Percentiles rank a stretch among this genome's conserved stretches.
phyloP scores from a whole-genome alignment of 768 basidiomycete species.

The Suillus variegatus region DNA sequence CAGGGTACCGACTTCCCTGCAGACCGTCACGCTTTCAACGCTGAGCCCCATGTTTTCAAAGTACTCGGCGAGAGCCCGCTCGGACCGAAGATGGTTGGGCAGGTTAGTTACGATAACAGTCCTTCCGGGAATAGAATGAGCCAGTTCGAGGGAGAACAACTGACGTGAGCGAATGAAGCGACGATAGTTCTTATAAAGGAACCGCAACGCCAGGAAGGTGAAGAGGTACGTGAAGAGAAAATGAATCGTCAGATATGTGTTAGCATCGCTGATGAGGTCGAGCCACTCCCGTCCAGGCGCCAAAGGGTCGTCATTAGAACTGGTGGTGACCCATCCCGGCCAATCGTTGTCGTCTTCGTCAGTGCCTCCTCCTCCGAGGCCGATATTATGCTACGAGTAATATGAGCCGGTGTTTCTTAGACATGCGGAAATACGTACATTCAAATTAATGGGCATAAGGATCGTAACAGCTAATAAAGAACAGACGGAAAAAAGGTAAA shows the following conservation, averaged over 20 bases:
- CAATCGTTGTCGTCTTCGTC: slow-evolving; percentile 45
- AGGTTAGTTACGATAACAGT: slow-evolving; percentile 88
- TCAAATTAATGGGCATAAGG: slow-evolving; percentile 96
- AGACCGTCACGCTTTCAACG: slow-evolving; percentile 92
- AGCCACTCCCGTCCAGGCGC: slow-evolving; percentile 64
- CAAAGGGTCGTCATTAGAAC: slow-evolving; percentile 22
- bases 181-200: slow-evolving; percentile 86
- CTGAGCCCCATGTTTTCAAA: slow-evolving; percentile 86
- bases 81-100: slow-evolving; percentile 82
- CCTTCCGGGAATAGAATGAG: slow-evolving; percentile 91
- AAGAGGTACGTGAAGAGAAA: slow-evolving; percentile 94
- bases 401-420: slow-evolving; percentile 1
- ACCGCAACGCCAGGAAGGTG: slow-evolving; percentile 81
- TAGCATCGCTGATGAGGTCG: slow-evolving; percentile 88
- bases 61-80: slow-evolving; percentile 86
- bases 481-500: slow-evolving; percentile 86
- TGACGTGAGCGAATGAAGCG: slow-evolving; percentile 90
- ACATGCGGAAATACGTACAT: slow-evolving; percentile 50
- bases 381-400: slow-evolving; percentile 63
- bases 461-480: slow-evolving; percentile 79
- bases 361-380: slow-evolving; percentile 56
- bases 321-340: slow-evolving; percentile 36
- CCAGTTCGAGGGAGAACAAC: slow-evolving; percentile 91
- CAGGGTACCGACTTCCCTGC: slow-evolving; percentile 77
- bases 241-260: slow-evolving; percentile 86